Evolutionary conservation across 495 filamentous ascomycete genomes (phyloP), one percentile per base, ranked within the genome.

Genomic region (Penicillium cinerascens): DNA sequence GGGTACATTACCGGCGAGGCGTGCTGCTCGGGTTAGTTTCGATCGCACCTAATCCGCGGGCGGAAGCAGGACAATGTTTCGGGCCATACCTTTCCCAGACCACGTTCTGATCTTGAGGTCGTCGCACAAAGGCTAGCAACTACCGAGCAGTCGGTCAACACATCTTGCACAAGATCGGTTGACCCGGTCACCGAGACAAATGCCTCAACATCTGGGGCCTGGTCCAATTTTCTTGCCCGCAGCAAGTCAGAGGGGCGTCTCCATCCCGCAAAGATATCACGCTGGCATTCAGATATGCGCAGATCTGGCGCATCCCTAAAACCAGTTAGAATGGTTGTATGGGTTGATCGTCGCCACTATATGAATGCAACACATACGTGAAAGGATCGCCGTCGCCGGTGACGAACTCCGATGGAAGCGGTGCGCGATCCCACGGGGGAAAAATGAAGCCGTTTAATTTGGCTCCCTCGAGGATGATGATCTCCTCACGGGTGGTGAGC

Each of bases 131-230:
- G 80, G 69, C 92, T 96, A 5, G 95, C 93, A 37, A 99, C 91
- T 6, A 99, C 91, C 5, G 93, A 97, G 60, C 93, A 99, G 60
- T 99, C 93, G 2, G 91, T 91, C 17, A 92, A 86, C 37, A 95
- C 78, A 65, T 97, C 93, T 70, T 99, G 93, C 5, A 95, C 89
- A 11, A 99, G 77, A 65, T 97, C 95, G 44, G 84, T 79, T 35
- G 77, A 75, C 1, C 70, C 59, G 4, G 63, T 61, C 1, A 79
- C 70, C 21, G 64, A 56, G 84, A 90, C 91, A 13, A 79, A 61
- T 27, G 76, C 74, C 11, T 43, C 11, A 38, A 39, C 36, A n/a
- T 41, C 16, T n/a, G 55, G 23, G 22, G 41, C 18, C n/a, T 44
- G 36, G 1, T 54, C 47, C n/a, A 26, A 33, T 37, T 59, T 27